Evolutionary conservation across 352 stramenopile species (phyloP).

Genomic region (Pseudoperonospora humuli): DNA sequence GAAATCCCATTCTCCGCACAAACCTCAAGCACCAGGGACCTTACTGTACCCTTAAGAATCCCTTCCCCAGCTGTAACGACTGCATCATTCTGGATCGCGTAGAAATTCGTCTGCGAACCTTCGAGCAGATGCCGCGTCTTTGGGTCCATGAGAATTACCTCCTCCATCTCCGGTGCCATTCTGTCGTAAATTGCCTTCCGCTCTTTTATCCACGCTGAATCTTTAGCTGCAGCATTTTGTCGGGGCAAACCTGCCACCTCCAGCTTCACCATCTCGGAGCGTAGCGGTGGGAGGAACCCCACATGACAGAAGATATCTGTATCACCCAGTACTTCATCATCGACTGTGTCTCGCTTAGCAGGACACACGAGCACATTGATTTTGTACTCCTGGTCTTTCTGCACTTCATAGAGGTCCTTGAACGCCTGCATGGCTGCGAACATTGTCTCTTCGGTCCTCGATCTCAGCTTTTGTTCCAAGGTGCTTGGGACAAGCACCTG

Average conservation of each 20-base stretch:
- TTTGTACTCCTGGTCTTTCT: constrained; percentile 70
- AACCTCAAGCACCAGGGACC: constrained; percentile 61
- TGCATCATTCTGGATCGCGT: constrained; percentile 38
- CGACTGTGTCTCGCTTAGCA: constrained; percentile 10
- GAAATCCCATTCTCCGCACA: constrained; percentile 46
- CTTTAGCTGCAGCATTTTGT: constrained; percentile 69
- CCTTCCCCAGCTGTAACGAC: constrained; percentile 62
- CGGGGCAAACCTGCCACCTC: constrained; percentile 55
- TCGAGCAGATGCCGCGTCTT: constrained; percentile 45
- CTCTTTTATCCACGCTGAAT: constrained; percentile 68
- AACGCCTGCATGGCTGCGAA: constrained; percentile 61
- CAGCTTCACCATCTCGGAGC: constrained; percentile 58
- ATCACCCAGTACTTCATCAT: constrained; percentile 15
- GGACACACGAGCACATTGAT: constrained; percentile 70
- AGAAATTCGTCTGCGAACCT: constrained; percentile 85
- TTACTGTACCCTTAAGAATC: constrained; percentile 74
- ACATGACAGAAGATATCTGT: constrained; percentile 71
- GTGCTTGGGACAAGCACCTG: constrained; percentile 11
- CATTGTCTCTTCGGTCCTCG: constrained; percentile 54
- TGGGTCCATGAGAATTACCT: constrained; percentile 60
- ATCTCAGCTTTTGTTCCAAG: constrained; percentile 40
- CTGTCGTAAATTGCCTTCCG: constrained; percentile 68
- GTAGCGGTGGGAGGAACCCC: constrained; percentile 51
- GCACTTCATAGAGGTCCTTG: constrained; percentile 29
- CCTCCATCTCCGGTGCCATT: constrained; percentile 57